phyloP scores from a whole-genome alignment of 805 yeast species.

The Pichia scutulata region DNA sequence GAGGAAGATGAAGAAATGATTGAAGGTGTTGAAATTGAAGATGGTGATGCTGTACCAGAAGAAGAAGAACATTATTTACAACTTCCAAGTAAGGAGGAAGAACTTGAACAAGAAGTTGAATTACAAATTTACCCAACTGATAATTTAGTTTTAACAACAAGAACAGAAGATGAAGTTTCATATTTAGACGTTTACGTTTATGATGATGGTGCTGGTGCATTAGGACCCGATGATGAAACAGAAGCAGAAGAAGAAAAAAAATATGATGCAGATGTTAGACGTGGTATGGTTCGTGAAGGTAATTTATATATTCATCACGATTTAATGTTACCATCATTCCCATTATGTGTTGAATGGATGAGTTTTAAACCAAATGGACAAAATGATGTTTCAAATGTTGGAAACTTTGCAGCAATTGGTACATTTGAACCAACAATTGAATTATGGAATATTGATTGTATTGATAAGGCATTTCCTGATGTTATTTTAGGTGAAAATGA shows the following conservation, averaged over 20 bases:
- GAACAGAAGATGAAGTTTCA: constrained; percentile 94
- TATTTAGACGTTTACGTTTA: constrained; percentile 89
- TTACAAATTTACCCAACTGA: constrained; percentile 84
- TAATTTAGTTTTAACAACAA: constrained; percentile 79
- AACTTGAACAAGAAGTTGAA: constrained; percentile 73
- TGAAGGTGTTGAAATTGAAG: constrained; percentile 16
- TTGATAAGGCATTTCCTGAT: constrained; percentile 94
- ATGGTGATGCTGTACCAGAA: constrained; percentile 22
- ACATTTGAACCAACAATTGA: constrained; percentile 97
- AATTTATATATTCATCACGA: constrained; percentile 92
- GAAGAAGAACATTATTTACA: constrained; percentile 55
- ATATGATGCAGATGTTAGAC: constrained; percentile 64
- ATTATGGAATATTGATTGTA: constrained; percentile 88
- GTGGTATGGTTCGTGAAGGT: constrained; percentile 63
- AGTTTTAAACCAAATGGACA: constrained; percentile 56
- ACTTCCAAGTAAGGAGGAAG: constrained; percentile 56
- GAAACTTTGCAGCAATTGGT: constrained; percentile 94
- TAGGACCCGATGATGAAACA: constrained; percentile 43
- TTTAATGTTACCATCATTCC: constrained; percentile 93
- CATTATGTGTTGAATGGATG: constrained; percentile 93
- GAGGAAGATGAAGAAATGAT: constrained; percentile 27
- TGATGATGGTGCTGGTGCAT: constrained; percentile 84
- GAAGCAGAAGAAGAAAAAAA: constrained; percentile 60
- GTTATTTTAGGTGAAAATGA: constrained; percentile 77
- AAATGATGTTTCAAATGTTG: constrained; percentile 42